These are phyloP conservation scores for Bruguiera gymnorhiza DNA, from an alignment of 345 rosid species.

Conservation along the genomic window DNA sequence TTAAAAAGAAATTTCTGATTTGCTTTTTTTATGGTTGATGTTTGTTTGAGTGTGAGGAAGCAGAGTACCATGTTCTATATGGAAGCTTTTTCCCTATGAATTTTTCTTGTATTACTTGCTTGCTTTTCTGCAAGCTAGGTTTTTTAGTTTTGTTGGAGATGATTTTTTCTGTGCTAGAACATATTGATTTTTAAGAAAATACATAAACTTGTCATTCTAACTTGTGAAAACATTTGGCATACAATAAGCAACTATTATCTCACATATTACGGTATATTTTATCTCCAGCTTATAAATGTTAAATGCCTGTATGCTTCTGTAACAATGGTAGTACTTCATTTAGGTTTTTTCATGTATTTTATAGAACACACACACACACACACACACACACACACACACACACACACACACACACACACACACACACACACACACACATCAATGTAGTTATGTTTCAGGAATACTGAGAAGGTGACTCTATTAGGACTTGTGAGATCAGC, in stretches of 20 bases:
- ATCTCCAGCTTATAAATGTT: too few species aligned
- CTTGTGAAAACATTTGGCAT: background rate
- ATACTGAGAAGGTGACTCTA: too few species aligned
- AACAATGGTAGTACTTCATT: too few species aligned
- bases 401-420: too few species aligned
- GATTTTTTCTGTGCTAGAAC: background rate
- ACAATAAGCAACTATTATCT: background rate
- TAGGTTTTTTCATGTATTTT: too few species aligned
- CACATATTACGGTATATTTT: too few species aligned
- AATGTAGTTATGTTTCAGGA: too few species aligned
- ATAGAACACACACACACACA: too few species aligned
- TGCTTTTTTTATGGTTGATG: background rate
- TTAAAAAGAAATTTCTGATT: constrained; percentile 13
- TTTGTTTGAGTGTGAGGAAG: background rate
- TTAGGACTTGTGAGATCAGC: background rate
- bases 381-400: too few species aligned
- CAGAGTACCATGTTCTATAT: background rate
- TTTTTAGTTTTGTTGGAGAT: background rate
- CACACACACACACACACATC: too few species aligned
- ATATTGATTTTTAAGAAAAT: background rate
- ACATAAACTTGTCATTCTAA: background rate
- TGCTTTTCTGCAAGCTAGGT: too few species aligned
- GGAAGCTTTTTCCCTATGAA: background rate
- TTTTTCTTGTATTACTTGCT: background rate
- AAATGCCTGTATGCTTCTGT: too few species aligned